These are phyloP conservation scores for Clavispora santaluciae DNA, from an alignment of 805 yeast genomes.

Conservation along the genomic window DNA sequence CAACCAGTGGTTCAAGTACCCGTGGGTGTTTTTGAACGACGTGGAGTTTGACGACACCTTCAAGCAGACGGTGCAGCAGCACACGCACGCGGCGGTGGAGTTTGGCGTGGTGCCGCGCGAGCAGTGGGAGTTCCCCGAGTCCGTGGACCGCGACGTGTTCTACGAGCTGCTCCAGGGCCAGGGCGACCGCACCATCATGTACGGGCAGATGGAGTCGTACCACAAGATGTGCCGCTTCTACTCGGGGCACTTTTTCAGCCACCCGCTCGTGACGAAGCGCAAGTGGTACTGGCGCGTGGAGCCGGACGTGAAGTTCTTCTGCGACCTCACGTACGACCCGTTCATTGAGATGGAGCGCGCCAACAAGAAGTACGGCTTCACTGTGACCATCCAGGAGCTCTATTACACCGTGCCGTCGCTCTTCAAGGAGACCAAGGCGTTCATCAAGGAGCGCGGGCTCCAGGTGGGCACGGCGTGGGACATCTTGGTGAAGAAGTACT, in stretches of 20 bases:
- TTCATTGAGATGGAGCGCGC: slow-evolving; percentile 69
- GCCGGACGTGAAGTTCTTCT: slow-evolving; percentile 84
- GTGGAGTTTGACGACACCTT: slow-evolving; percentile 68
- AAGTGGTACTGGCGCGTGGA: slow-evolving; percentile 98
- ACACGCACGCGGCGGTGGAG: slow-evolving; percentile 58
- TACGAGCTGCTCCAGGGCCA: slow-evolving; percentile 62
- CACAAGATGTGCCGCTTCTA: slow-evolving; percentile 79
- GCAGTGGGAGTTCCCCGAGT: slow-evolving; percentile 63
- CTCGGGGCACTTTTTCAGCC: slow-evolving; percentile 77
- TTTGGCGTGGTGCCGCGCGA: slow-evolving; percentile 62
- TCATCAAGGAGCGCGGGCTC: slow-evolving; percentile 45
- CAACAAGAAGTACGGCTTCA: slow-evolving; percentile 80
- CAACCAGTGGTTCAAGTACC: slow-evolving; percentile 91
- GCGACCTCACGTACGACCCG: slow-evolving; percentile 91
- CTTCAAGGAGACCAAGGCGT: slow-evolving; percentile 67
- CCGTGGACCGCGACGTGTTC: slow-evolving; percentile 38
- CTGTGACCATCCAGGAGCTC: slow-evolving; percentile 72
- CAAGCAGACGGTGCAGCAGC: slow-evolving; percentile 42
- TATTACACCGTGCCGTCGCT: slow-evolving; percentile 78
- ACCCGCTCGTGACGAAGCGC: slow-evolving; percentile 60
- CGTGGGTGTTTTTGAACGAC: slow-evolving; percentile 86
- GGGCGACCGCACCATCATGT: slow-evolving; percentile 79
- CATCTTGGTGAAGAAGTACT: slow-evolving; percentile 44
- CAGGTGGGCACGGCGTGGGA: slow-evolving; percentile 65
- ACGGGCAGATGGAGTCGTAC: slow-evolving; percentile 77